phyloP scores from a whole-genome alignment of 2,329 filamentous ascomycete genomes.

The Fusarium nodosum region DNA sequence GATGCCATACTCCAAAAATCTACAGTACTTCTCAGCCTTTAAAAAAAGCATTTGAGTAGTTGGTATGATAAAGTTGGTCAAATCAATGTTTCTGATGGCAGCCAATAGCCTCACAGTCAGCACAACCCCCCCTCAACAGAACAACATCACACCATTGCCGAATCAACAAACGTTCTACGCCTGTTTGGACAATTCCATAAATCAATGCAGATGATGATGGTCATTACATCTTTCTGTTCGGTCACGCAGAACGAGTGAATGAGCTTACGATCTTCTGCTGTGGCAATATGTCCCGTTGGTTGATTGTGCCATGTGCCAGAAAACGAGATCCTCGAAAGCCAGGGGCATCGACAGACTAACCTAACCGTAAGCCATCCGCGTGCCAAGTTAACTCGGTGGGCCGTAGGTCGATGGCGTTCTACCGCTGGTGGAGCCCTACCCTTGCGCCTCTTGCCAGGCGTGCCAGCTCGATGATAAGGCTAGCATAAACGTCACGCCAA shows the following conservation, averaged over 20 bases:
- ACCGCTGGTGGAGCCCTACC: slow-evolving; percentile 33
- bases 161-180: not conserved
- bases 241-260: not conserved
- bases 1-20: slow-evolving; percentile 14
- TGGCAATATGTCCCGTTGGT: slow-evolving; percentile 34
- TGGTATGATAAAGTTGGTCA: slow-evolving; percentile 33
- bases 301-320: slow-evolving; percentile 45
- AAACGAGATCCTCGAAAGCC: slow-evolving; percentile 35
- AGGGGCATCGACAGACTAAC: slow-evolving; percentile 44
- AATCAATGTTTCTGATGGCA: slow-evolving; percentile 37
- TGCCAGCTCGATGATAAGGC: slow-evolving; percentile 42
- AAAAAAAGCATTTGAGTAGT: not conserved
- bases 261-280: slow-evolving; percentile 22
- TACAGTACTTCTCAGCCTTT: not conserved
- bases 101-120: slow-evolving; percentile 14
- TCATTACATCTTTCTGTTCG: not conserved
- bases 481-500: slow-evolving; percentile 47
- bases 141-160: slow-evolving; percentile 2
- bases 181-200: not conserved
- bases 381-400: slow-evolving; percentile 45
- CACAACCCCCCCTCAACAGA: slow-evolving; percentile 3
- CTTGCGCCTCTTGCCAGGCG: slow-evolving; percentile 14
- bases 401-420: slow-evolving; percentile 41
- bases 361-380: slow-evolving; percentile 50
- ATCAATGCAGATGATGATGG: not conserved